phyloP scores from a whole-genome alignment of 2,329 filamentous ascomycete species.

The Aspergillus ruber region DNA sequence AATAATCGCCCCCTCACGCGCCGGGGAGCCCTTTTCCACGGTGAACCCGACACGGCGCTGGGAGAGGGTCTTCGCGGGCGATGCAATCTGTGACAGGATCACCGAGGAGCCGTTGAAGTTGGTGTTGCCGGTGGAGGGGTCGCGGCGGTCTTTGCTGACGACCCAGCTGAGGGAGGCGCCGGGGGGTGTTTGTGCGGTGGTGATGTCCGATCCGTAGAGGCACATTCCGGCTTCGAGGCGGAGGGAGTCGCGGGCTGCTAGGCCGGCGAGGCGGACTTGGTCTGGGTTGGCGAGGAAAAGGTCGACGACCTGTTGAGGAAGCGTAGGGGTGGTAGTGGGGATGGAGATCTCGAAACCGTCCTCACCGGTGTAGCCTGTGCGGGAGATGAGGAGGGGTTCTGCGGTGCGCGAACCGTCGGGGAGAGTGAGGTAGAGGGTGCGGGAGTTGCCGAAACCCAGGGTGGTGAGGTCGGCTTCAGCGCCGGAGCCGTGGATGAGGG shows the following conservation, averaged over 20 bases:
- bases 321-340: constrained; percentile 52
- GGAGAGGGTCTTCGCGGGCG: constrained; percentile 53
- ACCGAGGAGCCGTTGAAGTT: constrained; percentile 80
- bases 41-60: constrained; percentile 74
- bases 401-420: constrained; percentile 45
- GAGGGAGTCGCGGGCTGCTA: constrained; percentile 86
- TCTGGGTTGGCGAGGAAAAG: constrained; percentile 60
- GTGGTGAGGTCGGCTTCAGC: constrained; percentile 52
- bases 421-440: constrained; percentile 59
- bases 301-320: constrained; percentile 53
- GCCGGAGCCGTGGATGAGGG: constrained; percentile 50
- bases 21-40: constrained; percentile 73
- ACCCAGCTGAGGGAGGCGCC: constrained; percentile 69
- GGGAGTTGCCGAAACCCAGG: constrained; percentile 76
- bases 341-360: constrained; percentile 97
- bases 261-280: constrained; percentile 71
- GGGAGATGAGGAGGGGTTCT: constrained; percentile 64
- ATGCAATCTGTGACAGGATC: constrained; percentile 65
- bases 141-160: constrained; percentile 69
- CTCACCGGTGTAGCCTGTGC: constrained; percentile 94
- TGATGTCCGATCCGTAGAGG: constrained; percentile 96
- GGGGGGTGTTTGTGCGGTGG: constrained; percentile 67
- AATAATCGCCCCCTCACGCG: constrained; percentile 80
- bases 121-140: constrained; percentile 38
- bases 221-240: constrained; percentile 97